These are phyloP conservation scores for Fallopia convolvulus DNA, from an alignment of 148 eudicot species.

Conservation along the genomic window DNA sequence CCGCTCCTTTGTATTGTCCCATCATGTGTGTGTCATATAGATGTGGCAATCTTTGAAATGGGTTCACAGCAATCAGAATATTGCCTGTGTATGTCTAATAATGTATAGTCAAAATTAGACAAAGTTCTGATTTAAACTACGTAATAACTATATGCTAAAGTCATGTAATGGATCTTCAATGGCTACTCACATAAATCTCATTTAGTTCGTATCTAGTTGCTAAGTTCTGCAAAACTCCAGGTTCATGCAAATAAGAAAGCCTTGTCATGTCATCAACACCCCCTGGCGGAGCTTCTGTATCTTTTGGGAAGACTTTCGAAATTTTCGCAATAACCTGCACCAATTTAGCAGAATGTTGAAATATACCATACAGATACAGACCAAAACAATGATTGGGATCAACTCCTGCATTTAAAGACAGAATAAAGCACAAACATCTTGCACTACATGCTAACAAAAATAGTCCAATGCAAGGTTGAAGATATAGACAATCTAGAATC, in stretches of 20 bases:
- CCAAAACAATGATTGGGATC: background rate
- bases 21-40: slow-evolving; percentile 28
- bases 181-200: slow-evolving; percentile 81
- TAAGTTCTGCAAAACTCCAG: slow-evolving; percentile 85
- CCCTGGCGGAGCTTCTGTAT: slow-evolving; percentile 95
- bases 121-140: background rate
- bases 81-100: slow-evolving; percentile 95
- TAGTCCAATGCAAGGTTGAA: background rate
- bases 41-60: slow-evolving; percentile 26
- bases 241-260: slow-evolving; percentile 94
- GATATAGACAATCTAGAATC: background rate
- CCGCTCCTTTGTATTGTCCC: slow-evolving; percentile 29
- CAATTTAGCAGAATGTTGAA: slow-evolving; percentile 6
- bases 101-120: background rate
- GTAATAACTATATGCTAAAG: background rate
- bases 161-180: background rate
- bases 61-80: slow-evolving; percentile 32
- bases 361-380: background rate
- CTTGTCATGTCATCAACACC: slow-evolving; percentile 99
- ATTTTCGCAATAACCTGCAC: slow-evolving; percentile 66
- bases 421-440: background rate
- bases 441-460: background rate
- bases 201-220: slow-evolving; percentile 76
- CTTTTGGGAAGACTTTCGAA: slow-evolving; percentile 82
- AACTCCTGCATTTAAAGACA: background rate